Percentiles rank a stretch among this genome's conserved stretches.
These are phyloP conservation scores for Pleurotus cornucopiae DNA, from an alignment of 768 basidiomycete species.

Conservation along the genomic window DNA sequence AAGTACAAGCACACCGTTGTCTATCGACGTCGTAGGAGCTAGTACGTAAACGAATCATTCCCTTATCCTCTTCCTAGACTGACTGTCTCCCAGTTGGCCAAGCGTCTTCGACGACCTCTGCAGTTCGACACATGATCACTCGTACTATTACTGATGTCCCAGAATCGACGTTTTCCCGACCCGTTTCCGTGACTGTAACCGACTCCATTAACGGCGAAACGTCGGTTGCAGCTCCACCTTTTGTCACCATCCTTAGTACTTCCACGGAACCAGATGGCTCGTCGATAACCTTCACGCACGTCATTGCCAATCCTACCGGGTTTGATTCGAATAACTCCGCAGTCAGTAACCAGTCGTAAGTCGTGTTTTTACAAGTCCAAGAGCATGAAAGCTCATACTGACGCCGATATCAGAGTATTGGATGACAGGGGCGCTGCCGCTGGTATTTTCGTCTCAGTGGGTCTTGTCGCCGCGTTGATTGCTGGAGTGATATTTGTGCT, in stretches of 20 bases:
- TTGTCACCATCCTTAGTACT: constrained; percentile 42
- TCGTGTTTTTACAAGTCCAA: not conserved
- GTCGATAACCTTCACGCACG: constrained; percentile 44
- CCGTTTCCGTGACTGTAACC: constrained; percentile 37
- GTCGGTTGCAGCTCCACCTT: constrained; percentile 36
- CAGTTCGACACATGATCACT: constrained; percentile 17
- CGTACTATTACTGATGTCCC: constrained; percentile 37
- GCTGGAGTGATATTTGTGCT: constrained; percentile 39
- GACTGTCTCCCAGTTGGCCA: not conserved
- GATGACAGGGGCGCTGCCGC: constrained; percentile 64
- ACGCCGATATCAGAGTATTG: constrained; percentile 46
- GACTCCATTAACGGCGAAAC: constrained; percentile 30
- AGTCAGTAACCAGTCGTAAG: constrained; percentile 22
- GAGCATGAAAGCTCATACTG: not conserved
- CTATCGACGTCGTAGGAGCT: not conserved
- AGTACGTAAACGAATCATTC: not conserved
- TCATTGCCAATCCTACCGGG: constrained; percentile 47
- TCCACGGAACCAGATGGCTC: constrained; percentile 41
- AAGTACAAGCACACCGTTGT: too few species aligned
- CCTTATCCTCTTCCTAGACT: not conserved
- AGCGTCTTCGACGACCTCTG: not conserved
- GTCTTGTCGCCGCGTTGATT: constrained; percentile 46
- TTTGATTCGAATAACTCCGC: constrained; percentile 16
- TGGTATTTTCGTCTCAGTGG: constrained; percentile 70
- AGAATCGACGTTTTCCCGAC: constrained; percentile 39